Conservation (phyloP, 176 grass and related monocot species). For the Carex pumila region DNA sequence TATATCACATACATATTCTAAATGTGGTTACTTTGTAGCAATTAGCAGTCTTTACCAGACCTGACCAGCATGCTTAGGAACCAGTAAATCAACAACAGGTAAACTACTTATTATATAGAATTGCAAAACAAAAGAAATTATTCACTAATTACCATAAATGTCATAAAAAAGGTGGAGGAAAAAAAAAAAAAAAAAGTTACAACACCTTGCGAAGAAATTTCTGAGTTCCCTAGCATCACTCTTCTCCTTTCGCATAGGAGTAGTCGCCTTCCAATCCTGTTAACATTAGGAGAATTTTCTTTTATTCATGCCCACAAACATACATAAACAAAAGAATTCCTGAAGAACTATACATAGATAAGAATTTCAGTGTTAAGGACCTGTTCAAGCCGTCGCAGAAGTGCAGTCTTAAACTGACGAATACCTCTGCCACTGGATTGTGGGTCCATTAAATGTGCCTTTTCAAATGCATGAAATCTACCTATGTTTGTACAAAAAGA, state of each 20-base stretch:
- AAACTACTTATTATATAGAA: not conserved
- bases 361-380: conserved; percentile 31
- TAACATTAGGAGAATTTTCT: conserved; percentile 7
- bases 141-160: not conserved
- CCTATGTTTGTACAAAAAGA: conserved; percentile 29
- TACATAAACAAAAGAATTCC: conserved; percentile 6
- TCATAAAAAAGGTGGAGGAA: not conserved
- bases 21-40: not conserved
- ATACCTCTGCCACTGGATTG: conserved; percentile 65
- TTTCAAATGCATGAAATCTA: conserved; percentile 93
- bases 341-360: not conserved
- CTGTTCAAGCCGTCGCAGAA: conserved; percentile 88
- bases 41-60: not conserved
- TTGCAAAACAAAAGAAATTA: not conserved
- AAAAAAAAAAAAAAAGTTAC: not conserved
- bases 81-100: not conserved
- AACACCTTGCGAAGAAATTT: conserved; percentile 65
- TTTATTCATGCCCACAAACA: not conserved
- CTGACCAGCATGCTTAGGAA: not conserved
- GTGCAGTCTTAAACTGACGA: conserved; percentile 80
- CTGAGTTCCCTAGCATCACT: conserved; percentile 75
- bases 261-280: conserved; percentile 64
- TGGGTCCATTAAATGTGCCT: conserved; percentile 63
- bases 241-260: conserved; percentile 48
- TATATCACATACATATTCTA: conserved; percentile 1